These are phyloP conservation scores for Orbilia quercus DNA, from an alignment of 2,329 filamentous ascomycete species.

Conservation along the genomic window DNA sequence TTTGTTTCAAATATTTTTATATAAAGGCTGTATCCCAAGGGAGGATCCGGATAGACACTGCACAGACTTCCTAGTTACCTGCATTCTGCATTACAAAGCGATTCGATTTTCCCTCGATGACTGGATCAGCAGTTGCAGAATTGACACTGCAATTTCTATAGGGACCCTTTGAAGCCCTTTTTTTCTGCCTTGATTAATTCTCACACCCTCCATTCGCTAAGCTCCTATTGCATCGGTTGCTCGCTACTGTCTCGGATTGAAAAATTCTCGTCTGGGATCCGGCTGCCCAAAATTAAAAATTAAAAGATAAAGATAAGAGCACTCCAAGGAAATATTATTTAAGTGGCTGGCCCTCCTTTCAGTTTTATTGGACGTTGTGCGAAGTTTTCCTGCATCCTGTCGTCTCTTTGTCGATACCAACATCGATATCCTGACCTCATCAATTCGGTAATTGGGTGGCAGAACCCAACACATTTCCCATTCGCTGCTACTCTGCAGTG, in stretches of 20 bases:
- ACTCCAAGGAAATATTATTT: no score
- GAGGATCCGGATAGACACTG: conserved; percentile 15
- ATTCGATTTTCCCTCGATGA: background rate
- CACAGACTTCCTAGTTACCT: background rate
- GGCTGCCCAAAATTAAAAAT: no score
- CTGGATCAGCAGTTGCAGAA: conserved; percentile 9
- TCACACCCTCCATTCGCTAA: background rate
- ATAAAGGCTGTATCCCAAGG: background rate
- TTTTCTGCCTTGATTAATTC: background rate
- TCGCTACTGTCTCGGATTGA: no score
- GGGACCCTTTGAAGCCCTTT: conserved; percentile 7
- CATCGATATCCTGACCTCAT: no score
- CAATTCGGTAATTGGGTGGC: no score
- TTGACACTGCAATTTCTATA: conserved; percentile 14
- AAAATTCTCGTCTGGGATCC: no score
- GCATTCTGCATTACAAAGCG: conserved; percentile 21
- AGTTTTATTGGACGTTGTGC: background rate
- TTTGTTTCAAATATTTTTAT: background rate
- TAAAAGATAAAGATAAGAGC: no score
- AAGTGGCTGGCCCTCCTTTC: no score
- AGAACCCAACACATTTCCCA: background rate
- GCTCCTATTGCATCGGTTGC: no score
- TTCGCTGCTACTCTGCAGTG: conserved; percentile 1
- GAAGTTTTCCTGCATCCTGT: background rate
- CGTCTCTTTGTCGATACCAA: conserved; percentile 5